phyloP scores from a whole-genome alignment of 148 eudicot species.

The Diospyros lotus region DNA sequence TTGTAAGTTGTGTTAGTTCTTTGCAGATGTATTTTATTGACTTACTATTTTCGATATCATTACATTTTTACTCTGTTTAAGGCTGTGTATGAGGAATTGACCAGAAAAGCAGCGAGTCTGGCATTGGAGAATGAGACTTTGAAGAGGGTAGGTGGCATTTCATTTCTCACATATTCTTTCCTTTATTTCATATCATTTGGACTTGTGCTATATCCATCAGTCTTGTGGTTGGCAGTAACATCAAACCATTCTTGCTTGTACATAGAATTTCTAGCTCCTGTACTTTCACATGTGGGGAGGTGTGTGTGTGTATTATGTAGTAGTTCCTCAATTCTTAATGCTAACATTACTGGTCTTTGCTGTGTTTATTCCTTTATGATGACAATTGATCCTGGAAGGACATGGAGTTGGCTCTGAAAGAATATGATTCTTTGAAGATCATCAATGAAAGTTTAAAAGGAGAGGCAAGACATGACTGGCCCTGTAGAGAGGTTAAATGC shows the following conservation, averaged over 20 bases:
- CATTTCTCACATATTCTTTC: neutral
- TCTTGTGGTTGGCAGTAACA: neutral
- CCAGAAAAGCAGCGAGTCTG: conserved; percentile 50
- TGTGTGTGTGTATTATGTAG: neutral
- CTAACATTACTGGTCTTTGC: neutral
- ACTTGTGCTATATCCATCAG: neutral
- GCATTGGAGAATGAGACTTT: conserved; percentile 56
- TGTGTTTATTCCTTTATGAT: neutral
- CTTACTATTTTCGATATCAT: neutral
- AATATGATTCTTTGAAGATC: conserved; percentile 45
- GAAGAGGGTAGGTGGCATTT: conserved; percentile 40
- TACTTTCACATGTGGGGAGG: too few species aligned
- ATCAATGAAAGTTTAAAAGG: conserved; percentile 48
- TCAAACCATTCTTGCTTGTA: conserved; percentile 1
- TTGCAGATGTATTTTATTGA: neutral
- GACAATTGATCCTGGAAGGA: conserved; percentile 28
- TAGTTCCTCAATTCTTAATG: neutral
- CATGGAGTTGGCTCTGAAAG: conserved; percentile 44
- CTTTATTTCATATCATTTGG: neutral
- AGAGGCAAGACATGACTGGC: conserved; percentile 33
- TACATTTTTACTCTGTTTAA: conserved; percentile 13
- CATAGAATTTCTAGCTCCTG: neutral
- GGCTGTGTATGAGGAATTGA: conserved; percentile 61
- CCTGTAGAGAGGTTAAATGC: neutral
- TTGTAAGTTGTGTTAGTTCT: neutral